Percentiles rank a stretch among this genome's conserved stretches.
These are phyloP conservation scores for Vaccinium macrocarpon DNA, from an alignment of 148 eudicot genomes.

Conservation along the genomic window DNA sequence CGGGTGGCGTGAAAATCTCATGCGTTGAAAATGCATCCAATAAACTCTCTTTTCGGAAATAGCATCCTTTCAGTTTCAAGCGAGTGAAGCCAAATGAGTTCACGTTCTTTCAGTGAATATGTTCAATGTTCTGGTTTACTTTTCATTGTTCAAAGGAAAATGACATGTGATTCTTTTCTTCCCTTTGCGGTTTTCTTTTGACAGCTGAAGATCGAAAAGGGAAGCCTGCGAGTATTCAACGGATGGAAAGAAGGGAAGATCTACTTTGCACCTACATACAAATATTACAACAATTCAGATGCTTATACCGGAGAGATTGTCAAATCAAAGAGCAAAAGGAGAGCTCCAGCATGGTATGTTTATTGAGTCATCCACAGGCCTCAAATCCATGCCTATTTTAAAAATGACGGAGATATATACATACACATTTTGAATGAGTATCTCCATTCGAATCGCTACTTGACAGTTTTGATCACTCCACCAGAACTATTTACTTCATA, in stretches of 20 bases:
- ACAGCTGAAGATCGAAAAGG: slow-evolving; percentile 61
- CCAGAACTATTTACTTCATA: neutral
- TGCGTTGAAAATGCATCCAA: neutral
- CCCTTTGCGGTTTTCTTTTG: neutral
- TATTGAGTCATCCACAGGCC: neutral
- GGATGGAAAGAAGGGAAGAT: slow-evolving; percentile 78
- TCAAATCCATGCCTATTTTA: neutral
- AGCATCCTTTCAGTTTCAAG: neutral
- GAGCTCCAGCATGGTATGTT: slow-evolving; percentile 76
- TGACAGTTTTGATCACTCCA: neutral
- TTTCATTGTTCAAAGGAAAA: neutral
- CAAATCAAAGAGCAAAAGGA: slow-evolving; percentile 53
- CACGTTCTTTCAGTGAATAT: neutral
- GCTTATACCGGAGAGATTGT: slow-evolving; percentile 51
- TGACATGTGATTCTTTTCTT: neutral
- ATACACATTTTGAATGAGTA: neutral
- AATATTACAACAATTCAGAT: slow-evolving; percentile 60
- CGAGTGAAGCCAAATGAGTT: neutral
- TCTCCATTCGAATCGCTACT: neutral
- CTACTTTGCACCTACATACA: slow-evolving; percentile 65
- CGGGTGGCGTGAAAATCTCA: neutral
- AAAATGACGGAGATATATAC: neutral
- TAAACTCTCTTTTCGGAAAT: neutral
- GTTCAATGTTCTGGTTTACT: neutral
- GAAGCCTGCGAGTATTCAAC: slow-evolving; percentile 62